Evolutionary conservation across 2,329 filamentous ascomycete genomes (phyloP).

Genomic region (Trichoderma sp.): DNA sequence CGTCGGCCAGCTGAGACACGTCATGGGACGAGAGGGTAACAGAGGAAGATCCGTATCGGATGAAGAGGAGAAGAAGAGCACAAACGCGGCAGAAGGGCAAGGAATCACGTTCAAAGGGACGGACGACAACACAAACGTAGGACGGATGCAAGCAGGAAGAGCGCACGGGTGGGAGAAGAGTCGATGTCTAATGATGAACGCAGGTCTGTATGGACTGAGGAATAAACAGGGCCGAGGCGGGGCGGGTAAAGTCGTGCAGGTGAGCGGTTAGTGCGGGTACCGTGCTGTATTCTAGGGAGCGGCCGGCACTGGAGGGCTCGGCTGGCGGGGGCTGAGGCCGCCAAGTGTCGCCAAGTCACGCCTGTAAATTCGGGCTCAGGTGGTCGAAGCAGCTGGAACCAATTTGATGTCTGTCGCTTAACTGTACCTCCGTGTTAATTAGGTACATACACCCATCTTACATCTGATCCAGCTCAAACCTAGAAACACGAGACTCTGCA

Average conservation of each 20-base stretch:
- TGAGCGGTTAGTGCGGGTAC: background rate
- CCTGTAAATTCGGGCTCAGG: conserved; percentile 14
- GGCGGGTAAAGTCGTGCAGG: background rate
- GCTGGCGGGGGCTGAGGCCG: conserved; percentile 20
- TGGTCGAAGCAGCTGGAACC: background rate
- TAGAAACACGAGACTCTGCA: too few species aligned
- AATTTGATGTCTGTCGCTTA: too few species aligned
- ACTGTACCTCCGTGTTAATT: background rate
- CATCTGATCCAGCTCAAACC: conserved; percentile 1
- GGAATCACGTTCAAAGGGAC: conserved; percentile 17
- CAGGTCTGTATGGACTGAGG: background rate
- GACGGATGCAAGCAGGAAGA: conserved; percentile 16
- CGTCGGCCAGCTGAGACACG: conserved; percentile 26
- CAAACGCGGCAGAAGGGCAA: background rate
- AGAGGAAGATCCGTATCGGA: conserved; percentile 4
- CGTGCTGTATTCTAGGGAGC: conserved; percentile 1
- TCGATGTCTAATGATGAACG: conserved; percentile 8
- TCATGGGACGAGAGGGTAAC: conserved; percentile 24
- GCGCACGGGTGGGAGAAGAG: conserved; percentile 10
- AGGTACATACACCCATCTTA: background rate
- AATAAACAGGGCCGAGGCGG: conserved; percentile 18
- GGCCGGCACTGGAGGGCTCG: conserved; percentile 4
- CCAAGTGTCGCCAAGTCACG: conserved; percentile 22
- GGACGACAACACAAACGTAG: conserved; percentile 6
- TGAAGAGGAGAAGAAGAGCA: background rate